A percentile compares a stretch with the other conserved stretches of the same genome.
Conservation (phyloP, 768 basidiomycete species). For the Holtermannia corniformis region DNA sequence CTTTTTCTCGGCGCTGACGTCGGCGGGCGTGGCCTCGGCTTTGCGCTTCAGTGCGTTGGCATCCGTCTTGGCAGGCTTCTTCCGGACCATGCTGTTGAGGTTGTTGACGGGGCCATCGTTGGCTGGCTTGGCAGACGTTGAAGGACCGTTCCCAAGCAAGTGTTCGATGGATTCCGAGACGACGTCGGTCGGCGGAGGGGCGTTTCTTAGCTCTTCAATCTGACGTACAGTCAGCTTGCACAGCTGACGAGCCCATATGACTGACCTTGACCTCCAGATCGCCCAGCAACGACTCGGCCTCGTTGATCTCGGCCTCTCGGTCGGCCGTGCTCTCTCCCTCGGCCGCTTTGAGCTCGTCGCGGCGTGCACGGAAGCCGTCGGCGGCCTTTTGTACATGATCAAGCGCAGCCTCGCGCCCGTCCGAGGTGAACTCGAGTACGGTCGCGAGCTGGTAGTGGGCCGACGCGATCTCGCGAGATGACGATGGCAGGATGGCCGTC, state of each 20-base stretch:
- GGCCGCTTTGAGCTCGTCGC: slow-evolving; percentile 40
- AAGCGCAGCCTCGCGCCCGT: slow-evolving; percentile 72
- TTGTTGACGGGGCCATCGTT: slow-evolving; percentile 55
- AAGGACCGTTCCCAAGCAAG: slow-evolving; percentile 18
- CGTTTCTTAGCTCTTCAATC: slow-evolving; percentile 84
- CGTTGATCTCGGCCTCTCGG: slow-evolving; percentile 68
- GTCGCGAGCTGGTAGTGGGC: slow-evolving; percentile 91
- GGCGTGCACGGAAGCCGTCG: slow-evolving; percentile 61
- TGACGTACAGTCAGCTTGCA: slow-evolving; percentile 36
- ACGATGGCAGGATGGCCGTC: slow-evolving; percentile 60
- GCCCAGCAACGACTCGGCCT: slow-evolving; percentile 61
- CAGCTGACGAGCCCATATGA: neutral
- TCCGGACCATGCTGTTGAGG: slow-evolving; percentile 71
- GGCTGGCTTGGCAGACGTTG: neutral
- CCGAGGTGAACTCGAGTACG: slow-evolving; percentile 81
- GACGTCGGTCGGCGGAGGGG: slow-evolving; percentile 47
- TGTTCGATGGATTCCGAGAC: slow-evolving; percentile 38
- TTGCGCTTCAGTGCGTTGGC: neutral
- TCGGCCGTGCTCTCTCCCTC: slow-evolving; percentile 49
- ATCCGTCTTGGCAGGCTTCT: slow-evolving; percentile 59
- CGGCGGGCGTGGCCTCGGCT: slow-evolving; percentile 4
- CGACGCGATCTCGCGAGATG: slow-evolving; percentile 88
- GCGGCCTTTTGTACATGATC: slow-evolving; percentile 68
- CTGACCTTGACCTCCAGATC: slow-evolving; percentile 76
- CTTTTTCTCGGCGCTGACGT: neutral